phyloP scores from a whole-genome alignment of 768 basidiomycete genomes.

The Tulasnella sp. region DNA sequence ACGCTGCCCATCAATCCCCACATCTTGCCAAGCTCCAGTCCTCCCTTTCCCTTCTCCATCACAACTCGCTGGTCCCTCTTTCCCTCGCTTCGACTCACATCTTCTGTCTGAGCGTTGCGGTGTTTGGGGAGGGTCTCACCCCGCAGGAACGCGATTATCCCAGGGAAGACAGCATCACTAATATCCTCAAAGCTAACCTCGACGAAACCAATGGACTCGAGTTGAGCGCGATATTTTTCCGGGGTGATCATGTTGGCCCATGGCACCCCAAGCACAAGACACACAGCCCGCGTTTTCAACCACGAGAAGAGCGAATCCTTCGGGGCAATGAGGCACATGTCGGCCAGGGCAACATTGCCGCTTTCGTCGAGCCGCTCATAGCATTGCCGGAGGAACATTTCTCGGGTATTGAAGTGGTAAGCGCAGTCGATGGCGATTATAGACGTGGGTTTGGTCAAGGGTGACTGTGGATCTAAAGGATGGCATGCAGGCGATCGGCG shows the following conservation, averaged over 20 bases:
- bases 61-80: too few species aligned
- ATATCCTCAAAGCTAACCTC: constrained; percentile 49
- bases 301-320: constrained; percentile 1
- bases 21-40: constrained; percentile 25
- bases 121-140: constrained; percentile 16
- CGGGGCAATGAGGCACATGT: constrained; percentile 40
- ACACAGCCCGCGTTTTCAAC: constrained; percentile 24
- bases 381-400: constrained; percentile 41
- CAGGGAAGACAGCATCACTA: constrained; percentile 46
- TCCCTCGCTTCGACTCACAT: too few species aligned
- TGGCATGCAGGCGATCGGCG: constrained; percentile 26
- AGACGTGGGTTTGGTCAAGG: constrained; percentile 31
- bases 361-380: constrained; percentile 37
- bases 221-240: constrained; percentile 34
- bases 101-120: too few species aligned
- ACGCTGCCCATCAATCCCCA: constrained; percentile 36
- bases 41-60: too few species aligned
- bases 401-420: constrained; percentile 52
- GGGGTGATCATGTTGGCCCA: constrained; percentile 39
- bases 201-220: constrained; percentile 42
- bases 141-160: constrained; percentile 42
- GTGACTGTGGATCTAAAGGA: constrained; percentile 35
- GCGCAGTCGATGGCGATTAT: constrained; percentile 59
- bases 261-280: constrained; percentile 36
- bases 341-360: constrained; percentile 49